Conservation (phyloP, 139 green algal genomes). For the Chlamydomonas sp. region DNA sequence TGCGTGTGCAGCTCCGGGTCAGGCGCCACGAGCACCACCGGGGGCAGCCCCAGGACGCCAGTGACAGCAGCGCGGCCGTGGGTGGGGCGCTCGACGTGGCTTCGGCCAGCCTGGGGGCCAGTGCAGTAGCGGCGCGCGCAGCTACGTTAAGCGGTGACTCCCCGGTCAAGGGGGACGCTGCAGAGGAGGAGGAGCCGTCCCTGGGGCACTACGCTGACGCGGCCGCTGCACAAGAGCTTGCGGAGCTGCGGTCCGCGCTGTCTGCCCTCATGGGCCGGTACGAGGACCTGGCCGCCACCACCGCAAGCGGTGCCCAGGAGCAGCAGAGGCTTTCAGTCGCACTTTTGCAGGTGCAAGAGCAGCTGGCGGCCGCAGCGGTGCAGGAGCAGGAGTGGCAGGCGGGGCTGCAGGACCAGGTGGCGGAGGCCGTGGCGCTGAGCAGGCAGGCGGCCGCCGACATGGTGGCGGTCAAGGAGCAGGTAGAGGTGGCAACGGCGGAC, state of each 20-base stretch:
- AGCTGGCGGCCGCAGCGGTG: too few relatives aligned
- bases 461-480: too few relatives aligned
- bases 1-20: background rate
- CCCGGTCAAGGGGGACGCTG: background rate
- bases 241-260: background rate
- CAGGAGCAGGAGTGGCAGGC: too few relatives aligned
- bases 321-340: too few relatives aligned
- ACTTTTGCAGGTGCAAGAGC: too few relatives aligned
- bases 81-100: background rate
- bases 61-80: background rate
- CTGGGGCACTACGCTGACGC: too few relatives aligned
- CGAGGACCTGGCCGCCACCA: background rate
- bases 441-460: background rate
- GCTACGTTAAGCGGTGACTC: too few relatives aligned
- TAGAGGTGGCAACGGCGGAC: too few relatives aligned
- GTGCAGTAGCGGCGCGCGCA: too few relatives aligned
- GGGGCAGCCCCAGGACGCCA: background rate
- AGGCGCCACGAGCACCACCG: too few relatives aligned
- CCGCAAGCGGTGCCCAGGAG: too few relatives aligned
- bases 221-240: background rate
- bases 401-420: background rate
- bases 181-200: background rate
- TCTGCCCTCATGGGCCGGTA: background rate
- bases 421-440: background rate
- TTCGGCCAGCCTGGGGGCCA: too few relatives aligned